Conservation (phyloP, 129 eudicot species). For the Pseudognaphalium luteoalbum region DNA sequence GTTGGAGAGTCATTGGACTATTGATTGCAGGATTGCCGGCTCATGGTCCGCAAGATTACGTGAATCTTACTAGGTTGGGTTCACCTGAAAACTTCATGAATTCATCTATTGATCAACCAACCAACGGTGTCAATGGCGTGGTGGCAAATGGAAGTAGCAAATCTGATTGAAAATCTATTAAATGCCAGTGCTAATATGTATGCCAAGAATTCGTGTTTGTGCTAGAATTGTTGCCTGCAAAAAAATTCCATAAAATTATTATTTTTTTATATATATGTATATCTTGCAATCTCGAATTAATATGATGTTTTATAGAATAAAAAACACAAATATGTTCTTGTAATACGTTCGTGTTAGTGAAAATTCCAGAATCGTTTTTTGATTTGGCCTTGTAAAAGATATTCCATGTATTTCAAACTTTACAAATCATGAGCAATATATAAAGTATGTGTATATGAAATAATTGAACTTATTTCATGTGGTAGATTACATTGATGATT, state of each 20-base stretch:
- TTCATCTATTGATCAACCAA: neutral
- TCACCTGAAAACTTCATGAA: constrained; percentile 22
- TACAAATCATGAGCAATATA: no score
- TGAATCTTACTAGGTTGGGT: constrained; percentile 55
- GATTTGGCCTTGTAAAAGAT: no score
- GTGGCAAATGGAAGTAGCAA: neutral
- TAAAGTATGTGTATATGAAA: no score
- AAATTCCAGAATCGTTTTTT: no score
- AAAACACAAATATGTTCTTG: no score
- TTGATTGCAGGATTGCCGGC: constrained; percentile 49
- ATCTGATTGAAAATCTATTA: neutral
- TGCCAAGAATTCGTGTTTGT: neutral
- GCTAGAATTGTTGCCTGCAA: neutral
- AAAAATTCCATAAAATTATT: neutral
- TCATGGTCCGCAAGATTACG: constrained; percentile 55
- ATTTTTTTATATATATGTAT: no score
- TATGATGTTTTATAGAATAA: no score
- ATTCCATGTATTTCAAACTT: no score
- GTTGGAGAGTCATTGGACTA: constrained; percentile 41
- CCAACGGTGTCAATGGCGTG: constrained; percentile 3
- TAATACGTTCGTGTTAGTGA: no score
- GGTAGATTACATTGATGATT: no score
- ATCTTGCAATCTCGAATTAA: no score
- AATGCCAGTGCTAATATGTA: neutral
- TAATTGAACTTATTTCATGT: no score